Evolutionary conservation across 2,329 filamentous ascomycete species (phyloP), one percentile per base, ranked within the genome.

Genomic region (Colletotrichum endophyticum): DNA sequence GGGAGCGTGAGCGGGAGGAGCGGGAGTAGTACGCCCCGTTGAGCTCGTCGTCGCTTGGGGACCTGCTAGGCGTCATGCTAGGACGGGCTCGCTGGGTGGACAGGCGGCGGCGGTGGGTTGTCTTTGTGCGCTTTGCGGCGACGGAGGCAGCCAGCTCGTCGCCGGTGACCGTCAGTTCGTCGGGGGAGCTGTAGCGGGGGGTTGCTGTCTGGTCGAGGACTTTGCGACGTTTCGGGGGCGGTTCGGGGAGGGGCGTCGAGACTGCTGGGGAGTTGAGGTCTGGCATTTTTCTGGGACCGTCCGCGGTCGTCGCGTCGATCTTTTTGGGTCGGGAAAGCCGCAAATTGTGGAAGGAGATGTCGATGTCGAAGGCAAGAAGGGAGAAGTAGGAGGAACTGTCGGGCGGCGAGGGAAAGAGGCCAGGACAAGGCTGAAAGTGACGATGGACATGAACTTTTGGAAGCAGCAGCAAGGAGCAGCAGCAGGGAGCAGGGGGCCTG

Each of bases 131-230:
- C 8, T 16, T 34, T 11, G 27, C 25, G 7, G 27, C 27, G 57
- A n/a, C 57, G 22, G 28, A 30, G 68, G 16, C 16, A 16, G 30
- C 27, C 2, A 57, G 22, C 5, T 44, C 22, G 67, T 62, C 16
- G 28, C 27, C 56, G 49, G 49, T 57, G 34, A n/a, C n/a, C 44
- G 25, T 71, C 19, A 76, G 77, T 49, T 89, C 88, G 76, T 90
- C 88, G 9, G 90, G 86, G 39, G 86, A 88, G 75, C 84, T 85
- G 80, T 88, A 87, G 44, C 83, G 83, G 12, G 85, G 84, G 11
- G 85, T 85, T 79, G 85, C 84, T 67, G 82, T 83, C 67, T 82
- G 80, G 78, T 86, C 84, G 76, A 83, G 79, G 44, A 87, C 82
- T 80, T 84, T 85, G 75, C 86, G 85, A 36, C 86, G 84, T 78